phyloP scores from a whole-genome alignment of 2,329 filamentous ascomycete genomes.

The Orbilia quercus region DNA sequence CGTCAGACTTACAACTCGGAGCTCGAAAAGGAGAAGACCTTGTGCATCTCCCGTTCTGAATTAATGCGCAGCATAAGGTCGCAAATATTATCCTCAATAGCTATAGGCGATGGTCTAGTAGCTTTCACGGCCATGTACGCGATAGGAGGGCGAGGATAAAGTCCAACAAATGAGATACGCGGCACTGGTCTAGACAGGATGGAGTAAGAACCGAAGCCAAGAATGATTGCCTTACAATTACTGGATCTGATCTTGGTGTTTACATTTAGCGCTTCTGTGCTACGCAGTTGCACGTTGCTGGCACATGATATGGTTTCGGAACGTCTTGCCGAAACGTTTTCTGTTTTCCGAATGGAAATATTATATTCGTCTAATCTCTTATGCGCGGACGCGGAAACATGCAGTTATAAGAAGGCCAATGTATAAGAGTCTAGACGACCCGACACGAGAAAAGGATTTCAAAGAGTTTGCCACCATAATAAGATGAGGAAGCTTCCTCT shows the following conservation, averaged over 20 bases:
- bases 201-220: constrained; percentile 5
- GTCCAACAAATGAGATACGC: constrained; percentile 22
- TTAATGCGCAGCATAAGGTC: too few species aligned
- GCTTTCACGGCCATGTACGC: too few species aligned
- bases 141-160: too few species aligned
- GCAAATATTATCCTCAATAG: too few species aligned
- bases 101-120: too few species aligned
- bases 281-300: not conserved
- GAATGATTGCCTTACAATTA: not conserved
- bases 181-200: constrained; percentile 17
- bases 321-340: constrained; percentile 21
- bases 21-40: too few species aligned
- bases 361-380: constrained; percentile 6
- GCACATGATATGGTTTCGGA: constrained; percentile 10
- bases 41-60: too few species aligned
- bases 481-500: not conserved
- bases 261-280: not conserved
- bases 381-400: constrained; percentile 3
- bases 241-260: not conserved
- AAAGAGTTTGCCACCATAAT: constrained; percentile 4
- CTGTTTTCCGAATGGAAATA: constrained; percentile 27
- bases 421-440: not conserved
- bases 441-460: not conserved
- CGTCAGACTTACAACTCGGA: too few species aligned
- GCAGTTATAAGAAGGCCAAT: constrained; percentile 1